These are phyloP conservation scores for Pythium brachiatum DNA, from an alignment of 352 stramenopile genomes.

Conservation along the genomic window DNA sequence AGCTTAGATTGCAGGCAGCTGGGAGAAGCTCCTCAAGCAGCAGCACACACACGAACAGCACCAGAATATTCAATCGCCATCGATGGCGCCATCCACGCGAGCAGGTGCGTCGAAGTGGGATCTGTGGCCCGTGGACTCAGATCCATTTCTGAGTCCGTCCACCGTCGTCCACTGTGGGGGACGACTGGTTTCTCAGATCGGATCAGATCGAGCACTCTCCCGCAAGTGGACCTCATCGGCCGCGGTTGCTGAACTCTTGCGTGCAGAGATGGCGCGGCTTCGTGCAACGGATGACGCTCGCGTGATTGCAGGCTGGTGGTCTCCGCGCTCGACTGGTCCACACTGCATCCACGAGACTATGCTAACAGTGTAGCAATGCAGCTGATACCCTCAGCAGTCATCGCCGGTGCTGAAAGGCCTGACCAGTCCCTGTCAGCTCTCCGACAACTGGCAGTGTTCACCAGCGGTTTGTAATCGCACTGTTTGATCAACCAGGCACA, in stretches of 20 bases:
- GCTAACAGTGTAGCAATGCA: too few species aligned
- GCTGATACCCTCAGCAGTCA: too few species aligned
- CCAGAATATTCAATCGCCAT: not conserved
- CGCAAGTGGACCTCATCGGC: not conserved
- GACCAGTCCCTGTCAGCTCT: too few species aligned
- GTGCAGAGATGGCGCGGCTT: not conserved
- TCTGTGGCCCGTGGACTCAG: slow-evolving; percentile 1
- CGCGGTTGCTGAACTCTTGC: not conserved
- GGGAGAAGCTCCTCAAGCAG: not conserved
- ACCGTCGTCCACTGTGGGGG: slow-evolving; percentile 17
- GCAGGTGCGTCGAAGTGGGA: slow-evolving; percentile 4
- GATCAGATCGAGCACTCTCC: slow-evolving; percentile 3
- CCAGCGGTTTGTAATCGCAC: too few species aligned
- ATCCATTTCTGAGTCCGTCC: not conserved
- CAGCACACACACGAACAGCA: not conserved
- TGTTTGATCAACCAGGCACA: not conserved
- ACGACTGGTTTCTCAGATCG: slow-evolving; percentile 1
- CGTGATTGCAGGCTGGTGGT: too few species aligned
- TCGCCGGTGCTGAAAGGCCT: too few species aligned
- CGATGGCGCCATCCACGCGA: not conserved
- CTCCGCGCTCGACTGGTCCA: too few species aligned
- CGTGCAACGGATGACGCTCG: too few species aligned
- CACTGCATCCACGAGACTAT: too few species aligned
- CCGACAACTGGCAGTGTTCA: too few species aligned
- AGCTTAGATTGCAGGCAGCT: not conserved